Evolutionary conservation across 2,329 filamentous ascomycete genomes (phyloP), one percentile per base, ranked within the genome.

Genomic region (Penicillium glabrum): DNA sequence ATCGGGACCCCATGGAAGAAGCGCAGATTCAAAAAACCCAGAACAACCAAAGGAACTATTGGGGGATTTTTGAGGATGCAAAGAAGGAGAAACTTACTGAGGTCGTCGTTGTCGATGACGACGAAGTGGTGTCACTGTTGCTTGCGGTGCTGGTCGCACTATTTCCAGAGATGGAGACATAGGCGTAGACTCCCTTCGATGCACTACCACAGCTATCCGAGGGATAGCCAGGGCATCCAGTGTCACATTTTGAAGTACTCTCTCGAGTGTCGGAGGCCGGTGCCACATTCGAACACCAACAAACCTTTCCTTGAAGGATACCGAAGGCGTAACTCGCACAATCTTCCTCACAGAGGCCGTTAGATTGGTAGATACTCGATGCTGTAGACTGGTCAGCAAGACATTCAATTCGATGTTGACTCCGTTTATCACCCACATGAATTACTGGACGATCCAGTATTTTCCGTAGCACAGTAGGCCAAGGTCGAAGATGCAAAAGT

Each of bases 281-380:
- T 13, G 68, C 69, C 51, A 78, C 75, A 57, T 81, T 76, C 9
- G 79, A 77, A 64, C 79, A 82, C 79, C 79, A 82, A 65, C 79
- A 82, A 19, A 69, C 66, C 52, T 76, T 72, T n/a, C 69, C 75
- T 61, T 78, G 77, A 10, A 81, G 54, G 37, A 82, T 70, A 14
- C 73, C 79, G 56, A 80, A 77, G 3, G 78, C 78, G 61, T 78
- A 81, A 31, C 71, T 65, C 23, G 62, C 63, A 63, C 79, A 82
- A 33, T 70, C 72, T 1, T 59, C 50, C 43, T 67, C 48, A 59
- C 79, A 82, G 5, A 67, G 66, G 54, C 79, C 79, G 58, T 79
- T 78, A 9, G 79, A 81, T 61, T 80, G 78, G 58, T 69, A 81
- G 26, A 65, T 70, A 59, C 11, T 69, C 67, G 43, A 62, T 53